Base-by-base conservation (phyloP, 441 rosid species). In the Theobroma grandiflorum region DNA sequence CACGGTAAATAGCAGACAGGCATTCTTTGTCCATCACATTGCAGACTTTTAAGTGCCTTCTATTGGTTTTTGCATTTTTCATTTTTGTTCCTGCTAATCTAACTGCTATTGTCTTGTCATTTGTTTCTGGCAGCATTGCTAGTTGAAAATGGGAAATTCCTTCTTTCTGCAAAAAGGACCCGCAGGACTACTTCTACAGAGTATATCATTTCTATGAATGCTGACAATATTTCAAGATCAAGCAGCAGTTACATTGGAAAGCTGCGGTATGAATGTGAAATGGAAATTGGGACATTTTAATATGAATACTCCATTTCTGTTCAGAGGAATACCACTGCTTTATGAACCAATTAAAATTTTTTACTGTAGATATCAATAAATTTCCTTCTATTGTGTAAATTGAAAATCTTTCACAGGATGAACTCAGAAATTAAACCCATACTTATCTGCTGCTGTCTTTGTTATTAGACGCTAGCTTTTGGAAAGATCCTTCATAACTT, bases 181-280 rank as follows among this genome's bases (percentile, higher is more conserved):
- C 86, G 94, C 79, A 83, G 95, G 78, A 88, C 92, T 68, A 92
- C 95, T 58, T 87, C 85, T 40, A 92, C 95, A 0, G 95, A 92
- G 87, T 92, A 92, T 80, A 86, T 92, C 35, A 87, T 92, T 86
- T 92, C 95, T 50, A 87, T 92, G 91, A 89, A 92, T 85, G 95
- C 95, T n/a, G 91, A 88, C 63, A 92, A 85, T 81, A 89, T 92
- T 81, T 92, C 95, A 78, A 87, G 95, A 87, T 90, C 95, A 55
- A 92, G 95, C 77, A 89, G 89, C 85, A 83, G 90, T 72, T 92
- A 92, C 82, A 88, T 92, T 4, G 95, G 95, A 75, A 92, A 92
- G 84, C 86, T 92, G 79, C 89, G 94, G 95, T 90, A 78, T 78
- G 82, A 62, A 15, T 77, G n/a, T 71, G 38, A 57, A 61, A 15